Base-by-base conservation (phyloP, 192 early-diverging fungal species). In the Mortierella alpina region DNA sequence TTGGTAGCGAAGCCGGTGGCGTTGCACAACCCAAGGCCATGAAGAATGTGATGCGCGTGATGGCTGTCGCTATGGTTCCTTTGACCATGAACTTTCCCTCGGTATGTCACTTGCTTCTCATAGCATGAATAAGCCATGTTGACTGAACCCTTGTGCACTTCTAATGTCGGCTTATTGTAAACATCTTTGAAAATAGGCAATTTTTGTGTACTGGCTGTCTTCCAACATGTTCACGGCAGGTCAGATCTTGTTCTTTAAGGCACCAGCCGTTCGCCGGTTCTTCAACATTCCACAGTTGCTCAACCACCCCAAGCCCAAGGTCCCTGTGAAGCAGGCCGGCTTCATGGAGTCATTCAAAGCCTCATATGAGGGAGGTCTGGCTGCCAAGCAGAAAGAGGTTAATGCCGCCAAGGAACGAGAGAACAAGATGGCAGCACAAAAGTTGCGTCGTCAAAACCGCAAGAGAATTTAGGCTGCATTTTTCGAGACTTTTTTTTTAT, bases 181-280 rank as follows among this genome's bases (percentile, higher is more conserved):
- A 57, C 51, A 11, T 66, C 50, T 31, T 22, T 18, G 53, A 31
- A 17, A 20, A 31, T 86, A 93, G 92, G 89, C 83, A 45, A 84
- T 96, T 47, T 95, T 97, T 82, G 82, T 95, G 59, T 96, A 96
- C 84, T 96, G 94, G 94, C 81, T 95, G 60, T 89, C 91, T 55
- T 91, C 91, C 70, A 95, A 94, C 83, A 23, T 88, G 10, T 87
- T 90, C 61, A 92, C 93, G 9, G 77, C 93, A 18, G 64, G 84
- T 42, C 96, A 97, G 87, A 86, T 91, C 50, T 55, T 90, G 40
- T 70, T 89, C 45, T 84, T 97, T 45, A 89, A 87, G 83, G 70
- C 82, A 45, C 84, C 85, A n/a, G 11, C 69, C 22, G 85, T 96
- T 39, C 90, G 92, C 56, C 61, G 57, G 1, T 48, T 79, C 40